Evolutionary conservation across 768 basidiomycete genomes (phyloP).

Genomic region (Cystofilobasidium ferigula): DNA sequence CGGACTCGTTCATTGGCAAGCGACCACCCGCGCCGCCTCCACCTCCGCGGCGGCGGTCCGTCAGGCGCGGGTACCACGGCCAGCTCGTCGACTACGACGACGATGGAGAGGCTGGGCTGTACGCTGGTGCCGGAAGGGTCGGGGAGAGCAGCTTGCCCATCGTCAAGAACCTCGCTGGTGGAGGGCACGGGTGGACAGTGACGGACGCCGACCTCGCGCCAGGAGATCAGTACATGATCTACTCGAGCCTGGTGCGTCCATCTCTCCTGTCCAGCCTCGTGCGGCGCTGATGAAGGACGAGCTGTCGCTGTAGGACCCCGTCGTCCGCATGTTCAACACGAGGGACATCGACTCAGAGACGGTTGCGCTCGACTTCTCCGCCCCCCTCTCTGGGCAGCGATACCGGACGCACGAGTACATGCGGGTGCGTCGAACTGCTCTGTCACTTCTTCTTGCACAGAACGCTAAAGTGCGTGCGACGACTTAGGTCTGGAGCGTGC

Average conservation of each 20-base stretch:
- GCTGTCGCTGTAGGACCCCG: constrained; percentile 30
- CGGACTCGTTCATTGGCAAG: constrained; percentile 24
- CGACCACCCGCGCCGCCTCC: constrained; percentile 23
- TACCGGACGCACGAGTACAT: constrained; percentile 10
- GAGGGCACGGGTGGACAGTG: constrained; percentile 77
- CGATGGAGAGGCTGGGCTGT: constrained; percentile 27
- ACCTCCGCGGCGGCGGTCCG: constrained; percentile 27
- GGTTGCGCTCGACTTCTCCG: constrained; percentile 29
- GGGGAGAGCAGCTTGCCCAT: constrained; percentile 37
- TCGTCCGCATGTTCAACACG: constrained; percentile 33
- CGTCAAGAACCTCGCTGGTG: constrained; percentile 56
- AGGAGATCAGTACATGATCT: constrained; percentile 71
- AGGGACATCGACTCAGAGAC: constrained; percentile 27
- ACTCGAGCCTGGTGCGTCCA: constrained; percentile 28
- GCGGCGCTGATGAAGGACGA: constrained; percentile 22
- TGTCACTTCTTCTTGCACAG: constrained; percentile 59
- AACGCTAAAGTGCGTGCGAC: constrained; percentile 50
- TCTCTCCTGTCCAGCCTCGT: constrained; percentile 34
- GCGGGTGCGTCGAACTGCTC: constrained; percentile 17
- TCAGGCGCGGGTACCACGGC: constrained; percentile 26
- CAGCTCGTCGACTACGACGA: constrained; percentile 38
- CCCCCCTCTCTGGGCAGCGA: background rate
- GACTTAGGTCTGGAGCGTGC: constrained; percentile 84
- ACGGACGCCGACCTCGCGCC: constrained; percentile 86
- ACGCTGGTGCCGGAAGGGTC: constrained; percentile 14